A percentile compares a stretch with the other conserved stretches of the same genome.
phyloP scores from a whole-genome alignment of 805 yeast genomes.

The Dipodascus albidus region DNA sequence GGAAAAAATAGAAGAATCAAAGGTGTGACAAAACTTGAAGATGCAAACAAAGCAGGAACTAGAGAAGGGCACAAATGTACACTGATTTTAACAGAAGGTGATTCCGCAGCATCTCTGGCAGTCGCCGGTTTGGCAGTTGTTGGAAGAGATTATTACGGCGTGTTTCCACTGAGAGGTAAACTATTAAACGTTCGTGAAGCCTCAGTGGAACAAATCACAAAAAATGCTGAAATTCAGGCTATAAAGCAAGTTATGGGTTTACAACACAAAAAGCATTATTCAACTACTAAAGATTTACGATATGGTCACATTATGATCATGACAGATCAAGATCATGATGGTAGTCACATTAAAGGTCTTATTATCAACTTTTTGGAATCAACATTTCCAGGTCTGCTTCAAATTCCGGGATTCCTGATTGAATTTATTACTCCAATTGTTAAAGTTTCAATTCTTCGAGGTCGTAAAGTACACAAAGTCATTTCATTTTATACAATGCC shows the following conservation, averaged over 20 bases:
- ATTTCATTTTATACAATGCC: conserved; percentile 90
- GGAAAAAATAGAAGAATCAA: conserved; percentile 70
- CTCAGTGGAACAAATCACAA: conserved; percentile 85
- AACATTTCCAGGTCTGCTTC: conserved; percentile 86
- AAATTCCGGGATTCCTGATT: conserved; percentile 80
- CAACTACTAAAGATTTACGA: conserved; percentile 60
- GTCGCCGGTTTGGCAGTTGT: conserved; percentile 90
- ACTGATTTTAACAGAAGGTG: conserved; percentile 90
- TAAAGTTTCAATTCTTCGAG: conserved; percentile 63
- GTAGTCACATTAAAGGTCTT: conserved; percentile 93
- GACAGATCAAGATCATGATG: conserved; percentile 99
- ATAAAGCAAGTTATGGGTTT: conserved; percentile 91
- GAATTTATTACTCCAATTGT: conserved; percentile 97
- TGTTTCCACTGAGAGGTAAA: conserved; percentile 93
- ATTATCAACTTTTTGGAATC: conserved; percentile 87
- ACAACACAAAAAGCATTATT: conserved; percentile 81
- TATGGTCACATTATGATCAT: conserved; percentile 97
- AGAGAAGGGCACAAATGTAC: conserved; percentile 87
- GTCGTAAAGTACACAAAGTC: conserved; percentile 31
- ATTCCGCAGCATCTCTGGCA: conserved; percentile 86
- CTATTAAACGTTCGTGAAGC: conserved; percentile 94
- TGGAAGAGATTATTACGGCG: conserved; percentile 91
- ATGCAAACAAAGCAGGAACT: conserved; percentile 95
- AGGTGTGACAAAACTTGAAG: conserved; percentile 80
- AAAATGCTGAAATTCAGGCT: conserved; percentile 90